phyloP scores from a whole-genome alignment of 371 early-diverging fungal species.

The Saksenaea oblongispora region DNA sequence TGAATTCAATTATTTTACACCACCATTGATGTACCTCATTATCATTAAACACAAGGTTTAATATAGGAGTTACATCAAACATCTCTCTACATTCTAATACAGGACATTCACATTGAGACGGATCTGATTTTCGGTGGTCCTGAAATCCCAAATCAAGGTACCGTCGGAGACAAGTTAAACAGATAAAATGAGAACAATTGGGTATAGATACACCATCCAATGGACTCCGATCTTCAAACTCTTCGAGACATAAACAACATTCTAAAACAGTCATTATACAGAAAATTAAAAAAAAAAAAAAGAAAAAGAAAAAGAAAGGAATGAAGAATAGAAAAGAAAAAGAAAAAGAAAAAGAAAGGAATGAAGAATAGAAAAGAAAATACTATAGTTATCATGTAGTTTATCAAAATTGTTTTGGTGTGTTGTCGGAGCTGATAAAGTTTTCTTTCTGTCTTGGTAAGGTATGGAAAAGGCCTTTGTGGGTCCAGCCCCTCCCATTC shows the following conservation, averaged over 20 bases:
- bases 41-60: neutral
- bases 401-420: neutral
- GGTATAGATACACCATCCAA: neutral
- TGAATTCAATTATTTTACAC: constrained; percentile 5
- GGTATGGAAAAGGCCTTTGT: neutral
- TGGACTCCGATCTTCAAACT: neutral
- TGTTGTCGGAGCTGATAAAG: neutral
- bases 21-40: constrained; percentile 8
- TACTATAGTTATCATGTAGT: too few relatives aligned
- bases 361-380: neutral
- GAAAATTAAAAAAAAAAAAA: too few relatives aligned
- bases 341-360: neutral
- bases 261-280: neutral
- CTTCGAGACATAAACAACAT: neutral
- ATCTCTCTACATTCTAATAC: neutral
- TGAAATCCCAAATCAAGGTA: neutral
- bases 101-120: neutral
- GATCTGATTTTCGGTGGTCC: neutral
- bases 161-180: neutral
- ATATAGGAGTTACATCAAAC: neutral
- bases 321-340: neutral
- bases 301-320: neutral
- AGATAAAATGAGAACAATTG: neutral
- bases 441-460: neutral
- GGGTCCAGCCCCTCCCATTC: neutral